Evolutionary conservation across 2,329 filamentous ascomycete species (phyloP).

Genomic region (Aspergillus flavus): DNA sequence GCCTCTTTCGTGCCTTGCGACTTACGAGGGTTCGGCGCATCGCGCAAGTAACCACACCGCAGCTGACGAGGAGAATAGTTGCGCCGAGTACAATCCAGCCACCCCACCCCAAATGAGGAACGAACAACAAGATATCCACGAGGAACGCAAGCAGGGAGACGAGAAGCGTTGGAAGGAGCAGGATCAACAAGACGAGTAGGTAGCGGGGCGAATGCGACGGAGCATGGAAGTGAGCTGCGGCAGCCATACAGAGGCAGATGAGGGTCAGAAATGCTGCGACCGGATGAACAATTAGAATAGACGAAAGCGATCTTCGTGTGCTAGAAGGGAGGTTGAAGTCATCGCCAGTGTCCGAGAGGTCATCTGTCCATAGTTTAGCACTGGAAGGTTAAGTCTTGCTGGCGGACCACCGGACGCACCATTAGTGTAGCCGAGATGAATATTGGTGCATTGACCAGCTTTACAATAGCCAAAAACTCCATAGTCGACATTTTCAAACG

Average conservation of each 20-base stretch:
- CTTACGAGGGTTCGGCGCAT: slow-evolving; percentile 92
- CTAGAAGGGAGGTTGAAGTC: slow-evolving; percentile 68
- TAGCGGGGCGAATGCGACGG: slow-evolving; percentile 90
- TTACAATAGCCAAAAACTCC: slow-evolving; percentile 92
- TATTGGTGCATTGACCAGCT: slow-evolving; percentile 64
- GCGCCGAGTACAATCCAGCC: slow-evolving; percentile 90
- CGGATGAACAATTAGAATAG: slow-evolving; percentile 89
- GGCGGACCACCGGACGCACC: slow-evolving; percentile 57
- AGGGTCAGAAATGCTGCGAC: slow-evolving; percentile 85
- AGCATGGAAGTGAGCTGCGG: slow-evolving; percentile 80
- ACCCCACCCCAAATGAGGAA: slow-evolving; percentile 91
- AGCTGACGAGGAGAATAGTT: slow-evolving; percentile 79
- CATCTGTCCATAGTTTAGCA: slow-evolving; percentile 23
- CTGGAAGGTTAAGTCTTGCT: neutral
- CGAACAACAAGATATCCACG: slow-evolving; percentile 90
- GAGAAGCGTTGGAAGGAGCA: slow-evolving; percentile 82
- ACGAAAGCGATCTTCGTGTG: slow-evolving; percentile 71
- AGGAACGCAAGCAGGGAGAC: slow-evolving; percentile 85
- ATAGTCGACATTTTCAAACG: slow-evolving; percentile 75
- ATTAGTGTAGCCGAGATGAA: slow-evolving; percentile 83
- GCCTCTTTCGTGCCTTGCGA: slow-evolving; percentile 87
- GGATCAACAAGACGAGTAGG: slow-evolving; percentile 79
- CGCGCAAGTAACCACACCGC: slow-evolving; percentile 84
- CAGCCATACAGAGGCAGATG: slow-evolving; percentile 78
- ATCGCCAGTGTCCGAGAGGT: slow-evolving; percentile 43